phyloP scores from a whole-genome alignment of 768 basidiomycete species.

The Panaeolus papilionaceus region DNA sequence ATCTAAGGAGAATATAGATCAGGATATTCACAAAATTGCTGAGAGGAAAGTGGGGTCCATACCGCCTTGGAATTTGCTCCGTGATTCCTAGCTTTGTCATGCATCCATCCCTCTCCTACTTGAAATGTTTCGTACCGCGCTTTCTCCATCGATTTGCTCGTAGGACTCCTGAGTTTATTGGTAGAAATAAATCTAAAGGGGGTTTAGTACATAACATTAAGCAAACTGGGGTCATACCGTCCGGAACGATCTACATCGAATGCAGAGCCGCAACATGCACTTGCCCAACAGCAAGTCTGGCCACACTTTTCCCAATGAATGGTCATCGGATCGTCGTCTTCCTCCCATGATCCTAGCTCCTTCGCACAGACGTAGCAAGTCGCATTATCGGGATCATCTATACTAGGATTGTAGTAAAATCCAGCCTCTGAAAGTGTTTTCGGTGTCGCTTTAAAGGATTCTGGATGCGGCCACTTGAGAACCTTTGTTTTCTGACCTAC shows the following conservation, averaged over 20 bases:
- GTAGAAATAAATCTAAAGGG: slow-evolving; percentile 60
- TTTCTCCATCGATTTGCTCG: slow-evolving; percentile 71
- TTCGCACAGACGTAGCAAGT: slow-evolving; percentile 87
- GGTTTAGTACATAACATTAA: slow-evolving; percentile 3
- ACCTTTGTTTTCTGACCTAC: slow-evolving; percentile 52
- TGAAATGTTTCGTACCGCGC: slow-evolving; percentile 73
- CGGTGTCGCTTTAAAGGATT: slow-evolving; percentile 70
- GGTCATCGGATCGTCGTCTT: slow-evolving; percentile 82
- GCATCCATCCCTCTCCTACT: slow-evolving; percentile 65
- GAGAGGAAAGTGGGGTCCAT: not conserved
- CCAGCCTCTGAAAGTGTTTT: slow-evolving; percentile 84
- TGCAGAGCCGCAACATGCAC: slow-evolving; percentile 72
- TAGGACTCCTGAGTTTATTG: slow-evolving; percentile 68
- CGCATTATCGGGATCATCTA: slow-evolving; percentile 75
- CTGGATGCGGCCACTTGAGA: slow-evolving; percentile 84
- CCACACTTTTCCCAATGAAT: slow-evolving; percentile 81
- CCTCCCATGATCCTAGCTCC: slow-evolving; percentile 85
- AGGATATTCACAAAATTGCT: not conserved
- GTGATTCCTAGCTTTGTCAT: slow-evolving; percentile 66
- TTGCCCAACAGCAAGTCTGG: slow-evolving; percentile 78
- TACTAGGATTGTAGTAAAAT: slow-evolving; percentile 81
- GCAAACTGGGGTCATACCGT: slow-evolving; percentile 46
- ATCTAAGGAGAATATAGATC: slow-evolving; percentile 56
- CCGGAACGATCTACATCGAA: slow-evolving; percentile 63
- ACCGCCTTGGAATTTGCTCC: slow-evolving; percentile 79